These are phyloP conservation scores for Arabidopsis arenosa DNA, from an alignment of 345 rosid genomes.

Conservation along the genomic window DNA sequence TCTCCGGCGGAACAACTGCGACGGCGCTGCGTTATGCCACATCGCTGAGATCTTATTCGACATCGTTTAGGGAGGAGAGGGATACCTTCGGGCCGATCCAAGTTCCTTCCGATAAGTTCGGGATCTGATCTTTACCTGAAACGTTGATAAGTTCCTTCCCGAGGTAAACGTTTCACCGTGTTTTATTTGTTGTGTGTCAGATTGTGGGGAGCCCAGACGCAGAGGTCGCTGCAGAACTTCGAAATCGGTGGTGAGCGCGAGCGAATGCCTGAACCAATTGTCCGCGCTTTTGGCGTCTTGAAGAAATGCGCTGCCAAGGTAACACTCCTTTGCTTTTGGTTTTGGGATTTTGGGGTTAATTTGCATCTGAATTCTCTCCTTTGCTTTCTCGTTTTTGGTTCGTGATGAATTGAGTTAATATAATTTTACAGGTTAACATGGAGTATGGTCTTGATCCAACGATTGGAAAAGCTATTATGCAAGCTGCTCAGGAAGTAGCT, in stretches of 20 bases:
- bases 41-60: slow-evolving; percentile 58
- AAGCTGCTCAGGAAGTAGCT: slow-evolving; percentile 94
- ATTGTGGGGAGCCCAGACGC: slow-evolving; percentile 98
- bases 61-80: slow-evolving; percentile 81
- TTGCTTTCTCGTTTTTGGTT: slow-evolving; percentile 6
- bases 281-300: slow-evolving; percentile 91
- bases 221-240: slow-evolving; percentile 91
- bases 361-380: background rate
- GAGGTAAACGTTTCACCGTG: background rate
- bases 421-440: slow-evolving; percentile 70
- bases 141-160: background rate
- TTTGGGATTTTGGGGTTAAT: background rate
- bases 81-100: slow-evolving; percentile 94
- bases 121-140: slow-evolving; percentile 26
- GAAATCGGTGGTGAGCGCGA: slow-evolving; percentile 95
- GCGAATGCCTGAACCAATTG: slow-evolving; percentile 91
- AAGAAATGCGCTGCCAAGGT: slow-evolving; percentile 99
- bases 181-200: slow-evolving; percentile 44
- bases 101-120: slow-evolving; percentile 84
- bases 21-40: slow-evolving; percentile 58
- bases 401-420: background rate
- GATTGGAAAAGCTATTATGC: slow-evolving; percentile 86
- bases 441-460: slow-evolving; percentile 91
- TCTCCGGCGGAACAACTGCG: slow-evolving; percentile 53
- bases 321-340: background rate